These are phyloP conservation scores for Megacollybia marginata DNA, from an alignment of 768 basidiomycete genomes.

Conservation along the genomic window DNA sequence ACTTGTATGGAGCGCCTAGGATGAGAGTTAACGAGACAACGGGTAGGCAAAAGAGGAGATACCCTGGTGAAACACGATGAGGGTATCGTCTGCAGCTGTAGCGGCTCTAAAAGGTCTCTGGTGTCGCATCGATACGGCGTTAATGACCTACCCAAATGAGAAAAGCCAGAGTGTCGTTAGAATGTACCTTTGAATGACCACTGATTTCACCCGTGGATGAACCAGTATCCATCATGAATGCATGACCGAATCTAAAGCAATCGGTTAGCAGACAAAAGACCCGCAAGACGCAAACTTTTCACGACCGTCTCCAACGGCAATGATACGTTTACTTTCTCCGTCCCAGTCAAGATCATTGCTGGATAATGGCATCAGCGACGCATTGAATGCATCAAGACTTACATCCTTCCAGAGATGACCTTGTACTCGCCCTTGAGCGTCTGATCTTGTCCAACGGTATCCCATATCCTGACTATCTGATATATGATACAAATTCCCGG, in stretches of 20 bases:
- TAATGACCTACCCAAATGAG: constrained; percentile 50
- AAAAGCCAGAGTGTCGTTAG: neutral
- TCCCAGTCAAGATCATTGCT: constrained; percentile 97
- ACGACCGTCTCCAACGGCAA: constrained; percentile 87
- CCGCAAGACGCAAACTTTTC: constrained; percentile 53
- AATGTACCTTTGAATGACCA: constrained; percentile 77
- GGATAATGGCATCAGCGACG: constrained; percentile 1
- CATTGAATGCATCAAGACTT: constrained; percentile 14
- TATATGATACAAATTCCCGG: neutral
- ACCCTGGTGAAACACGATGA: constrained; percentile 81
- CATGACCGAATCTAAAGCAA: constrained; percentile 66
- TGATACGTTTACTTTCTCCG: constrained; percentile 92
- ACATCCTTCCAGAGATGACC: constrained; percentile 70
- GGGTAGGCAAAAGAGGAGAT: no score
- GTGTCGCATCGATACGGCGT: constrained; percentile 80
- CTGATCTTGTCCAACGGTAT: constrained; percentile 81
- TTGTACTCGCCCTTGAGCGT: constrained; percentile 75
- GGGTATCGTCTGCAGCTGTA: constrained; percentile 79
- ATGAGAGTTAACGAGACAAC: neutral
- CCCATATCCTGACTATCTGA: constrained; percentile 79
- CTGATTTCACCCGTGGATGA: constrained; percentile 82
- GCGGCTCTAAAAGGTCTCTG: constrained; percentile 89
- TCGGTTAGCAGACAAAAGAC: neutral
- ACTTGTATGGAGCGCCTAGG: constrained; percentile 81
- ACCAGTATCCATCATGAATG: constrained; percentile 79